Base-by-base conservation (phyloP, 2,329 filamentous ascomycete species). In the Cordyceps tenuipes region DNA sequence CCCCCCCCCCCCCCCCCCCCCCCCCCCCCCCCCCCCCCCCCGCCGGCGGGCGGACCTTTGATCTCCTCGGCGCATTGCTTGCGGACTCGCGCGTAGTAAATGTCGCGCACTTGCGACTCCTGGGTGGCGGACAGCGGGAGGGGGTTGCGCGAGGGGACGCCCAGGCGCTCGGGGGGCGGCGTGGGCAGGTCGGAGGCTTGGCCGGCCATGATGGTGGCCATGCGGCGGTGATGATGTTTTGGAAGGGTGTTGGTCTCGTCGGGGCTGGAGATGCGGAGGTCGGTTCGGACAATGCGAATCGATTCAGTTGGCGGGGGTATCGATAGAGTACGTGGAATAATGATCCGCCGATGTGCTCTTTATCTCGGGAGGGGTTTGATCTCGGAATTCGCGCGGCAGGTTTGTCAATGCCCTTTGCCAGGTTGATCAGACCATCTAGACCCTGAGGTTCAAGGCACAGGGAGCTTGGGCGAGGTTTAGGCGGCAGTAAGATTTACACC, bases 111-210 rank as follows among this genome's bases (percentile, higher is more conserved):
- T 75, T 94, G 89, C 4, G 84, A 79, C 79, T 95, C 90, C 73
- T 95, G 90, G 23, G 85, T 81, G 12, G 90, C 84, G 29, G 90
- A 92, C 61, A 97, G 80, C 31, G 92, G 92, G 48, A 96, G 77
- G 17, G 92, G 92, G 69, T 93, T 94, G 66, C 84, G 82, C 48
- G 84, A 86, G 23, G 85, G 85, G 68, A 85, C 76, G 23, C 69
- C 69, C 56, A 71, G 67, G 61, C 70, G 69, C 65, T 70, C 63
- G 59, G 71, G 66, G 41, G 74, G 71, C 47, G 72, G 65, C 64
- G 54, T 48, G 39, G 46, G 52, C 29, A 57, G 53, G 29, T 59
- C 50, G 44, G 56, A 57, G 53, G 60, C 48, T 58, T 53, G 65
- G 50, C 69, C 63, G 53, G 72, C 70, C 72, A 74, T 74, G 64